phyloP scores from a whole-genome alignment of 768 basidiomycete genomes.

The Mycena metata region DNA sequence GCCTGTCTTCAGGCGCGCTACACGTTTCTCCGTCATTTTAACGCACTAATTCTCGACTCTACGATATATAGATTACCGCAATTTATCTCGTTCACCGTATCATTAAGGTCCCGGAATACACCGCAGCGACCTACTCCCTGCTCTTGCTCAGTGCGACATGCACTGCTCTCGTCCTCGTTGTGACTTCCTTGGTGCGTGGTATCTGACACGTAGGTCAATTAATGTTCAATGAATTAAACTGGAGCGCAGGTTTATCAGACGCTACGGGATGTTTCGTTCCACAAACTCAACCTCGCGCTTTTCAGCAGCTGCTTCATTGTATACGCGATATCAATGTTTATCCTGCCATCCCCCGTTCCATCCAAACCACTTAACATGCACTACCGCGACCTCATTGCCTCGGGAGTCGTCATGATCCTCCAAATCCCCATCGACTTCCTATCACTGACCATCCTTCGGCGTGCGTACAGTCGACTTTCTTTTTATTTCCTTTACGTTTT shows the following conservation, averaged over 20 bases:
- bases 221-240: too few relatives aligned
- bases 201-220: not conserved
- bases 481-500: not conserved
- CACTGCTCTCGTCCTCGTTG: not conserved
- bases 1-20: conserved; percentile 11
- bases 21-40: not conserved
- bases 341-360: not conserved
- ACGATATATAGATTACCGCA: not conserved
- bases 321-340: not conserved
- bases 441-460: conserved; percentile 7
- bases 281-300: conserved; percentile 13
- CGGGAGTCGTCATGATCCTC: not conserved
- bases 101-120: not conserved
- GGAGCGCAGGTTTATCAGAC: conserved; percentile 3
- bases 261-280: not conserved
- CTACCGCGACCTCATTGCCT: conserved; percentile 7
- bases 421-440: conserved; percentile 2
- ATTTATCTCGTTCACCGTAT: not conserved
- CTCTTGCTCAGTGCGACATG: not conserved
- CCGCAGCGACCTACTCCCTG: conserved; percentile 1
- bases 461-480: not conserved
- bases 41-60: not conserved
- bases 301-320: conserved; percentile 18
- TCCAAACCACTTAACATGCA: not conserved
- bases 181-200: not conserved